A percentile compares a stretch with the other conserved stretches of the same genome.
Conservation (phyloP, 805 yeast genomes). For the Metschnikowia anglica region DNA sequence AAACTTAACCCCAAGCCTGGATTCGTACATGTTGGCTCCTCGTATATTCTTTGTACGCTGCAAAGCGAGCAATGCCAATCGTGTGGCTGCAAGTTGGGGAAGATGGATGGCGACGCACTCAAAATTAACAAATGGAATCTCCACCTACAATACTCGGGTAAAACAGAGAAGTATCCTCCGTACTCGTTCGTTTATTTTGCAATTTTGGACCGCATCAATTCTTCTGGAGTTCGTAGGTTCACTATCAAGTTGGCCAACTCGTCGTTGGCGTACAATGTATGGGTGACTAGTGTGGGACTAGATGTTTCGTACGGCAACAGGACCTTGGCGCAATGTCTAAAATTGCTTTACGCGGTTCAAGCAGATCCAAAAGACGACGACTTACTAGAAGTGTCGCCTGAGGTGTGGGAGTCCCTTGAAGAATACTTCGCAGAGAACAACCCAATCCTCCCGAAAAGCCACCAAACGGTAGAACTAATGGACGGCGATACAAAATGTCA, state of each 20-base stretch:
- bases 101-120: conserved; percentile 22
- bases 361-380: conserved; percentile 15
- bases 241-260: conserved; percentile 17
- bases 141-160: conserved; percentile 23
- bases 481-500: conserved; percentile 13
- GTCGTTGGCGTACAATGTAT: conserved; percentile 23
- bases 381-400: conserved; percentile 13
- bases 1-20: conserved; percentile 43
- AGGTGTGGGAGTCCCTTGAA: conserved; percentile 13
- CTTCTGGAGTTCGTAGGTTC: conserved; percentile 38
- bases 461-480: conserved; percentile 7
- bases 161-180: conserved; percentile 21
- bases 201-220: conserved; percentile 39
- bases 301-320: conserved; percentile 25
- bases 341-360: conserved; percentile 26
- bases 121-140: conserved; percentile 60
- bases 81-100: conserved; percentile 46
- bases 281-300: conserved; percentile 41
- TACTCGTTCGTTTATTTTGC: conserved; percentile 23
- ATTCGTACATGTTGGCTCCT: conserved; percentile 53
- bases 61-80: conserved; percentile 29
- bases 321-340: conserved; percentile 26
- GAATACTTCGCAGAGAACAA: conserved; percentile 10
- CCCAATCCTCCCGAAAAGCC: conserved; percentile 10
- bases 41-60: conserved; percentile 48